phyloP scores from a whole-genome alignment of 768 basidiomycete genomes.

The Chlorophyllum brunneum region DNA sequence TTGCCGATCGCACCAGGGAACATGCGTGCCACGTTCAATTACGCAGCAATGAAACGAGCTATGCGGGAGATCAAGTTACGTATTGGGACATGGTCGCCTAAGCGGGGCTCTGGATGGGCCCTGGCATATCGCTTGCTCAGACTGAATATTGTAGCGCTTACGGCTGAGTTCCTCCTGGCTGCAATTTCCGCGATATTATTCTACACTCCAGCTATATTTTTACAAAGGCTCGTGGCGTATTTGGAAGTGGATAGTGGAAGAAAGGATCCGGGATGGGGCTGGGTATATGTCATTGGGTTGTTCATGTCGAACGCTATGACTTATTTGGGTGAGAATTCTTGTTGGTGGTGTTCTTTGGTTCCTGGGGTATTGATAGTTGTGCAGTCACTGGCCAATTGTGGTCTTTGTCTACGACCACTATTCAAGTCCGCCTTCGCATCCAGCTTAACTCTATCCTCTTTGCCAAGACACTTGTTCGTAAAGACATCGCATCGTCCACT shows the following conservation, averaged over 20 bases:
- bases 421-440: conserved; percentile 67
- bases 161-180: conserved; percentile 46
- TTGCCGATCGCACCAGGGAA: conserved; percentile 74
- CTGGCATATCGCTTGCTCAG: conserved; percentile 59
- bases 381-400: conserved; percentile 67
- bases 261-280: conserved; percentile 63
- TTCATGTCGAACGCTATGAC: conserved; percentile 29
- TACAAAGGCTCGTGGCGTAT: conserved; percentile 57
- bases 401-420: conserved; percentile 61
- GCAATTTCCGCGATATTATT: conserved; percentile 56
- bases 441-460: conserved; percentile 85
- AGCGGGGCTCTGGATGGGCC: conserved; percentile 59
- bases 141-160: conserved; percentile 45
- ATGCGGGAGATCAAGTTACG: conserved; percentile 47
- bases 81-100: conserved; percentile 56
- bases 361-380: neutral
- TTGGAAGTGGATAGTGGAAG: conserved; percentile 60
- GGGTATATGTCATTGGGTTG: conserved; percentile 49
- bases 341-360: neutral
- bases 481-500: conserved; percentile 75
- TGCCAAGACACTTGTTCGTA: conserved; percentile 81
- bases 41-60: conserved; percentile 57
- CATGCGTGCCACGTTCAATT: conserved; percentile 68
- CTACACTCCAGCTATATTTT: conserved; percentile 64
- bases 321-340: conserved; percentile 27